Percentiles rank a stretch among this genome's conserved stretches.
Conservation (phyloP, 2,329 filamentous ascomycete genomes). For the Rutstroemia sp. region DNA sequence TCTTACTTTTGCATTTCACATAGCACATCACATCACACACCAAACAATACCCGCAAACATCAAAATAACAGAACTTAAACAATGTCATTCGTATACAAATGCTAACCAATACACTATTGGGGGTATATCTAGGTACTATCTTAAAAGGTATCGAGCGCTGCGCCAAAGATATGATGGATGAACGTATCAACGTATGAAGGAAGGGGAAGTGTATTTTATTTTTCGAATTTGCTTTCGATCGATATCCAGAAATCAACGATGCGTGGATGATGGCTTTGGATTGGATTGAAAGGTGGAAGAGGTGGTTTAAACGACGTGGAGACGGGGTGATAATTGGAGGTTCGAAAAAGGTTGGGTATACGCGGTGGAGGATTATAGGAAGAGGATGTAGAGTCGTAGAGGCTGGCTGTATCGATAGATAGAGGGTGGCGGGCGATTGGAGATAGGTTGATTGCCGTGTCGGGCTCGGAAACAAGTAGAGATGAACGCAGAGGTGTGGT, state of each 20-base stretch:
- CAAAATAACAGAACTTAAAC: too few species aligned
- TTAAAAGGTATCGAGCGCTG: constrained; percentile 83
- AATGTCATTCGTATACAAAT: too few species aligned
- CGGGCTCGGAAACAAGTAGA: neutral
- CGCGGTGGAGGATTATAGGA: too few species aligned
- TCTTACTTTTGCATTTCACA: neutral
- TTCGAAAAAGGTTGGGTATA: too few species aligned
- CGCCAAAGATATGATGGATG: constrained; percentile 62
- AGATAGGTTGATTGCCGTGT: neutral
- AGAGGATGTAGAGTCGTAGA: too few species aligned
- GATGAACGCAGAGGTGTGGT: neutral
- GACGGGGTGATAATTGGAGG: too few species aligned
- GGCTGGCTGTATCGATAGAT: too few species aligned
- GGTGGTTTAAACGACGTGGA: too few species aligned
- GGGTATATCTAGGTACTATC: constrained; percentile 62
- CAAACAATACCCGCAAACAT: neutral
- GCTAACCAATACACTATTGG: constrained; percentile 6
- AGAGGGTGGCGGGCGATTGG: neutral
- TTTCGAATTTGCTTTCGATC: neutral
- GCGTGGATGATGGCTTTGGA: too few species aligned
- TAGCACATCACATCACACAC: neutral
- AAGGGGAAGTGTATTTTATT: neutral
- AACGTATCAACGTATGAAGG: neutral
- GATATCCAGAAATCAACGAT: neutral
- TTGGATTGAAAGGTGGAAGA: too few species aligned